Evolutionary conservation across 148 eudicot species (phyloP), one percentile per base, ranked within the genome.

Genomic region (Euryodendron excelsum): DNA sequence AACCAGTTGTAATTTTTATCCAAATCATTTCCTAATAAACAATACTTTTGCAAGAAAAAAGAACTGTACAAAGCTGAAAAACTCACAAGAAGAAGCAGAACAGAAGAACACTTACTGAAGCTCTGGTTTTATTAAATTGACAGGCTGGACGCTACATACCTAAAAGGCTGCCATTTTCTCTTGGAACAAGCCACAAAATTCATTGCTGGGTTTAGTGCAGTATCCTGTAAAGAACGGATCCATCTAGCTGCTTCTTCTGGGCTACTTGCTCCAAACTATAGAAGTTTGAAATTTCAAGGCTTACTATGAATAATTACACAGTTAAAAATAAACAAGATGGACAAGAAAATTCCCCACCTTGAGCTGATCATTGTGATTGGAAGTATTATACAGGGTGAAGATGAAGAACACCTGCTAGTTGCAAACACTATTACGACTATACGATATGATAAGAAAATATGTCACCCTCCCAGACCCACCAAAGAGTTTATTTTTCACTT

Each of bases 231-330:
- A 15, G 88, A 85, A 9, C 69, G 87, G 50, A 90, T 89, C 97
- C 97, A 92, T 74, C 74, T 85, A 56, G 91, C 92, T 34, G 97
- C 88, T 80, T 90, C 97, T 76, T 90, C 94, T 10, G 97, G 84
- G 75, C 92, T 90, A 50, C 79, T 82, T 33, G 89, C 97, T 68
- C 97, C 97, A 76, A 90, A 81, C 97, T 92, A 56, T 11, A 47
- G 61, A 41, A 63, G 9, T 31, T 48, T 37, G 13, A 77, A 59
- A 56, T 10, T 61, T 41, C 55, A 37, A 13, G 27, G 5, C 7
- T 36, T 27, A 55, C 2, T 52, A 14, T 30, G 0, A 23, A 39
- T 23, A 47, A 45, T 28, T 21, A 6, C 5, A n/a, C 27, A n/a
- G 17, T 53, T 41, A 21, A 36, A 74, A 56, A 28, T 5, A 23